A percentile compares a stretch with the other conserved stretches of the same genome.
Conservation (phyloP, 805 yeast species). For the Wickerhamomyces hampshirensis region DNA sequence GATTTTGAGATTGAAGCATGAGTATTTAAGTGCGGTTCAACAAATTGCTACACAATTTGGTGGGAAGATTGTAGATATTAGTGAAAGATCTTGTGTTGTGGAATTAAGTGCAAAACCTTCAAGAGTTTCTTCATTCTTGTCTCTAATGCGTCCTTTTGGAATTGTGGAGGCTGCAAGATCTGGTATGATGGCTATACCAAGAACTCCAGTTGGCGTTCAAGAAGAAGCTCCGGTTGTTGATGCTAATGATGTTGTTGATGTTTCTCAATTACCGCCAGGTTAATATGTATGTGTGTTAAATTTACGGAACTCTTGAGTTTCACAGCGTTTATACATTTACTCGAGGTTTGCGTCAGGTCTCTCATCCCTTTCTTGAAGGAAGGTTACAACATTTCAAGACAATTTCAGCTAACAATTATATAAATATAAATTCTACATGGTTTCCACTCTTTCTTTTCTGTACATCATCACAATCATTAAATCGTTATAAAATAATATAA, state of each 20-base stretch:
- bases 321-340: too few relatives aligned
- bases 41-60: constrained; percentile 83
- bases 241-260: constrained; percentile 74
- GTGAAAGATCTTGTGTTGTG: constrained; percentile 89
- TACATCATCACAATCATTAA: too few relatives aligned
- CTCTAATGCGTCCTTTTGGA: constrained; percentile 92
- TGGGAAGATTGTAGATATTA: constrained; percentile 86
- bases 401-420: too few relatives aligned
- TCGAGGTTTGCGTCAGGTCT: too few relatives aligned
- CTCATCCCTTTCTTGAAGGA: constrained; percentile 9
- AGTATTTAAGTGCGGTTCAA: constrained; percentile 80
- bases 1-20: constrained; percentile 89
- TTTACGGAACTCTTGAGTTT: too few relatives aligned
- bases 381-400: not conserved
- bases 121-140: constrained; percentile 80
- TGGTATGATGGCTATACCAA: constrained; percentile 98
- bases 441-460: too few relatives aligned
- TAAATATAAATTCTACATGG: too few relatives aligned
- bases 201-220: constrained; percentile 77
- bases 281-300: too few relatives aligned
- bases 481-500: too few relatives aligned
- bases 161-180: constrained; percentile 93
- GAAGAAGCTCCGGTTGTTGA: constrained; percentile 48
- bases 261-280: constrained; percentile 93
- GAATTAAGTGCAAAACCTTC: constrained; percentile 94